A percentile compares a stretch with the other conserved stretches of the same genome.
phyloP scores from a whole-genome alignment of 108 stramenopile genomes.

The Aurantiochytrium sp. region DNA sequence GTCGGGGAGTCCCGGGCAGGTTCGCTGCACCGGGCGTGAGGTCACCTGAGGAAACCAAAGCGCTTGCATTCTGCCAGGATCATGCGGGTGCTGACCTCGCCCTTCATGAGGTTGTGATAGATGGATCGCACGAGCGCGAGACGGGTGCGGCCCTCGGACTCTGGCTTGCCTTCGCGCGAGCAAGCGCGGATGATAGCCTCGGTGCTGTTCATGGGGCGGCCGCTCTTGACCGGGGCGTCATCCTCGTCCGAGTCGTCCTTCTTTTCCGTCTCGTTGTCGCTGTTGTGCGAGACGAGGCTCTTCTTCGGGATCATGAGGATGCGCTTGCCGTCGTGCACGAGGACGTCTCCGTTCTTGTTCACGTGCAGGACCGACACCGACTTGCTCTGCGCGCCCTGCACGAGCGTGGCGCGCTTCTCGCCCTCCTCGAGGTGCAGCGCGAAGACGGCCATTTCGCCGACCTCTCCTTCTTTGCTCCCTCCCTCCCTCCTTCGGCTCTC shows the following conservation, averaged over 20 bases:
- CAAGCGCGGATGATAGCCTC: neutral
- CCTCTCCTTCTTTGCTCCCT: no score
- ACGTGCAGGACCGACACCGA: constrained; percentile 55
- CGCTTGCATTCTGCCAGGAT: neutral
- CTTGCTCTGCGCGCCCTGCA: constrained; percentile 31
- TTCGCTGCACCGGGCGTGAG: no score
- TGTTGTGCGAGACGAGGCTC: neutral
- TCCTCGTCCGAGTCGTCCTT: neutral
- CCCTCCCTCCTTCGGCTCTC: no score
- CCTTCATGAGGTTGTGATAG: neutral
- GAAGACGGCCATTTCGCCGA: neutral
- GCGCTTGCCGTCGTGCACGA: constrained; percentile 49
- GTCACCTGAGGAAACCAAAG: neutral
- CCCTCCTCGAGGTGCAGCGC: constrained; percentile 8
- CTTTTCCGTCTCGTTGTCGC: neutral
- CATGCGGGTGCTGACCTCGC: neutral
- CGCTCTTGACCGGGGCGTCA: neutral
- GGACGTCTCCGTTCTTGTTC: constrained; percentile 57
- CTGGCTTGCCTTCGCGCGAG: neutral
- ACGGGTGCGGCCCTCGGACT: neutral
- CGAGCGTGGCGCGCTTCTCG: neutral
- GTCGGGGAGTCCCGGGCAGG: no score
- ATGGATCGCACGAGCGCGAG: neutral
- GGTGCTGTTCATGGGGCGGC: neutral
- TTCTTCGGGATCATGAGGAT: constrained; percentile 45